These are phyloP conservation scores for Onygenales sp. DNA, from an alignment of 2,329 filamentous ascomycete genomes.

Conservation along the genomic window DNA sequence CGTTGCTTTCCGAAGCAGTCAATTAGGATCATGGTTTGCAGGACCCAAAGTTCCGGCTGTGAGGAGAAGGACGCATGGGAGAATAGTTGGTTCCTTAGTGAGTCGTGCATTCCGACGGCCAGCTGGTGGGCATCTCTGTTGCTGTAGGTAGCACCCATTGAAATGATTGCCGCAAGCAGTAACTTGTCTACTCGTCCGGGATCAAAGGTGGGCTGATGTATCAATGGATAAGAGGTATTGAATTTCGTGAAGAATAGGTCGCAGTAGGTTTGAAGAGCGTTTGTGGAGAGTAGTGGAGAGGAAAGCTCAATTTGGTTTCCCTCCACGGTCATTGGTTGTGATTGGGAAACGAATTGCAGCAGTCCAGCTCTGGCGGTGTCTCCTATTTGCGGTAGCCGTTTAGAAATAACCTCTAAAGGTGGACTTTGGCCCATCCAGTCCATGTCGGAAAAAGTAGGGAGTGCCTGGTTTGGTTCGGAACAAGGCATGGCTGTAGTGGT, in stretches of 20 bases:
- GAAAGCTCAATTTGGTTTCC: conserved; percentile 38
- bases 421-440: conserved; percentile 1
- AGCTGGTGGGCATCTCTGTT: conserved; percentile 51
- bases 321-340: conserved; percentile 41
- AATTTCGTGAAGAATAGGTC: conserved; percentile 54
- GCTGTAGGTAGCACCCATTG: conserved; percentile 54
- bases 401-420: background rate
- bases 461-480: background rate
- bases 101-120: conserved; percentile 53
- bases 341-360: conserved; percentile 43
- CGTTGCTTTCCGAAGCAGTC: conserved; percentile 57
- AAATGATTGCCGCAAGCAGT: conserved; percentile 45
- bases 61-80: conserved; percentile 48
- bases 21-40: conserved; percentile 53
- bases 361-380: conserved; percentile 30
- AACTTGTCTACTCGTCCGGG: conserved; percentile 42
- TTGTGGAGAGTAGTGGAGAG: conserved; percentile 43
- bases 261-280: conserved; percentile 46
- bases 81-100: conserved; percentile 51
- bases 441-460: background rate
- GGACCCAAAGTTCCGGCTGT: conserved; percentile 50
- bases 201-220: conserved; percentile 51
- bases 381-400: conserved; percentile 17
- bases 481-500: background rate
- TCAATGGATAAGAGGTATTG: conserved; percentile 51